phyloP scores from a whole-genome alignment of 163 green algal species.

The Volvox carteri region DNA sequence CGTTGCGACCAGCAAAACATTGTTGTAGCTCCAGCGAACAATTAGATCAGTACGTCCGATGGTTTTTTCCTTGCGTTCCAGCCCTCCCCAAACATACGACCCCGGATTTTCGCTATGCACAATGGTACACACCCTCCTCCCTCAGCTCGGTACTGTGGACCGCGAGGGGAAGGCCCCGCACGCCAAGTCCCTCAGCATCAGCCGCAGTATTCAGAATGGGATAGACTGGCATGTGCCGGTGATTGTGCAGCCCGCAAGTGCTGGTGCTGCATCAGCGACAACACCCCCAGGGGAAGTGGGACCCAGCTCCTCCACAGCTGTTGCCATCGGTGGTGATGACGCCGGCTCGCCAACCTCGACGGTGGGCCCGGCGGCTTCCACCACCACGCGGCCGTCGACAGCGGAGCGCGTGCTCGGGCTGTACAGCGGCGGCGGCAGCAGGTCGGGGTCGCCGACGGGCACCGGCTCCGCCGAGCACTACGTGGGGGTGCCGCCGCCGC shows the following conservation, averaged over 20 bases:
- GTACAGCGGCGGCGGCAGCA: not conserved
- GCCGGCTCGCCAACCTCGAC: not conserved
- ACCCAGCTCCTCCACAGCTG: not conserved
- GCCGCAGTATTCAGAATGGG: slow-evolving; percentile 64
- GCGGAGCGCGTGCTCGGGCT: not conserved
- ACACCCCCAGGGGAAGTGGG: not conserved
- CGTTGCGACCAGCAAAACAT: too few species aligned
- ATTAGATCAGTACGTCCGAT: too few species aligned
- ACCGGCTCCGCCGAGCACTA: not conserved
- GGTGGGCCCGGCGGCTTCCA: not conserved
- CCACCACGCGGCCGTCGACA: slow-evolving; percentile 9
- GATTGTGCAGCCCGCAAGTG: slow-evolving; percentile 27
- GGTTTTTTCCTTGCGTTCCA: too few species aligned
- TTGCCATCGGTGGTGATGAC: not conserved
- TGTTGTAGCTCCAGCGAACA: too few species aligned
- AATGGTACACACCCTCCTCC: not conserved
- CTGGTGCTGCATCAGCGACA: not conserved
- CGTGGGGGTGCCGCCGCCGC: slow-evolving; percentile 43
- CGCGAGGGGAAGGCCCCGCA: slow-evolving; percentile 44
- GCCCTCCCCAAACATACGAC: too few species aligned
- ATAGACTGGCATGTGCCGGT: slow-evolving; percentile 67
- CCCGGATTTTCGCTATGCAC: not conserved
- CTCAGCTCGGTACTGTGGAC: slow-evolving; percentile 32
- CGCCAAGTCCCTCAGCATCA: slow-evolving; percentile 58
- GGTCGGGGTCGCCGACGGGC: not conserved